phyloP scores from a whole-genome alignment of 345 rosid genomes.

The Hirschfeldia incana region DNA sequence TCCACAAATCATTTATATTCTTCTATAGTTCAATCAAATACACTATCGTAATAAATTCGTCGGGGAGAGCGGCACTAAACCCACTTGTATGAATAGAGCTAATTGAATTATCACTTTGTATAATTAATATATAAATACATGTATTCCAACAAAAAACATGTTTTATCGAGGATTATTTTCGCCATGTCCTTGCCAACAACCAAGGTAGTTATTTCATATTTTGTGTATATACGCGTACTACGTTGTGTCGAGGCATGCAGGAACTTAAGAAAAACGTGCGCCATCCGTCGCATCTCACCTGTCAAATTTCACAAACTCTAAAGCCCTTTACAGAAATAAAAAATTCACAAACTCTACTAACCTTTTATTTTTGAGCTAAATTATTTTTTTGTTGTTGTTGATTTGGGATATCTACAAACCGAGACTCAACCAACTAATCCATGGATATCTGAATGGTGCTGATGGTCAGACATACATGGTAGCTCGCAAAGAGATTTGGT shows the following conservation, averaged over 20 bases:
- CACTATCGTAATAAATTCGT: background rate
- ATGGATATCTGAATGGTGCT: no score
- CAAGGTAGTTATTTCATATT: constrained; percentile 19
- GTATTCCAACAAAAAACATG: background rate
- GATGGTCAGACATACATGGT: no score
- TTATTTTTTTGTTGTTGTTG: background rate
- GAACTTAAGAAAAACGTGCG: constrained; percentile 22
- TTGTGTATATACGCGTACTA: background rate
- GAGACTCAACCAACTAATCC: no score
- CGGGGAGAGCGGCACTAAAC: background rate
- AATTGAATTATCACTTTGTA: background rate
- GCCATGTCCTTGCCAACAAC: constrained; percentile 28
- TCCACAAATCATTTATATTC: background rate
- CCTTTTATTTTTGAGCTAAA: background rate
- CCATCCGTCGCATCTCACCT: constrained; percentile 30
- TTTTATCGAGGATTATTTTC: background rate
- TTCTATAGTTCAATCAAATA: background rate
- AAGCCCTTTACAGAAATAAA: background rate
- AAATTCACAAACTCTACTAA: background rate
- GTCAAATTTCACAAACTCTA: constrained; percentile 21
- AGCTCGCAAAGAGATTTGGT: no score
- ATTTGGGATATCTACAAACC: no score
- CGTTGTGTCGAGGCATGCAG: constrained; percentile 4
- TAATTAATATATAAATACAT: background rate
- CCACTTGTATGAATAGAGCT: background rate